These are phyloP conservation scores for Lasiodiplodia gonubiensis DNA, from an alignment of 2,329 filamentous ascomycete genomes.

Conservation along the genomic window DNA sequence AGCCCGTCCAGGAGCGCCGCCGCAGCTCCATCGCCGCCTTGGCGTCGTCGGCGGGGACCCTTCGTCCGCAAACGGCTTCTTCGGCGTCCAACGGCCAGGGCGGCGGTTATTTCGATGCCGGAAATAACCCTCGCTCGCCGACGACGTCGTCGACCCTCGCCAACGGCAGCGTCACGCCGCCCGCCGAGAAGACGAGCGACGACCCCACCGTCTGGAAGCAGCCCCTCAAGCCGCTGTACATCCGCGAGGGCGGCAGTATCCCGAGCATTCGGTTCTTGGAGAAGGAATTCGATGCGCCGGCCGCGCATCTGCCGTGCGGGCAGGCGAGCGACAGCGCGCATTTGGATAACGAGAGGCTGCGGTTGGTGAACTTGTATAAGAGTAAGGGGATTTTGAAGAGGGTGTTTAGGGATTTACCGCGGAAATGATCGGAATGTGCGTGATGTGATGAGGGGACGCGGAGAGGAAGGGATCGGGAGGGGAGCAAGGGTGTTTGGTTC, in stretches of 20 bases:
- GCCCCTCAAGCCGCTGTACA: constrained; percentile 75
- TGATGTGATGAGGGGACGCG: not conserved
- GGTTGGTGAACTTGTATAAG: constrained; percentile 86
- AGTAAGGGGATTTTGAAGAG: constrained; percentile 88
- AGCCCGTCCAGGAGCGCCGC: constrained; percentile 54
- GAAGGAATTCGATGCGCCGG: constrained; percentile 89
- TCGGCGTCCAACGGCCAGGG: not conserved
- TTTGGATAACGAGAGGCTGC: constrained; percentile 91
- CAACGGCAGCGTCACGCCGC: constrained; percentile 46
- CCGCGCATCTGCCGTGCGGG: constrained; percentile 90
- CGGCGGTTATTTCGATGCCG: constrained; percentile 14
- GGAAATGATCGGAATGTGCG: constrained; percentile 34
- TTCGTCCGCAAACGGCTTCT: constrained; percentile 30
- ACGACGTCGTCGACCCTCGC: constrained; percentile 60
- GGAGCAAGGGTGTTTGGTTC: not conserved
- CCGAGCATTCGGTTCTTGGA: constrained; percentile 93
- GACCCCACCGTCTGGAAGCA: constrained; percentile 36
- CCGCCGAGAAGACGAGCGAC: constrained; percentile 33
- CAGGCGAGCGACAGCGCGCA: constrained; percentile 94
- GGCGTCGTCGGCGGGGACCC: not conserved
- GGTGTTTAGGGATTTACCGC: constrained; percentile 74
- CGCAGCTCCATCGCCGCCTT: constrained; percentile 33
- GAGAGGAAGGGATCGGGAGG: no score
- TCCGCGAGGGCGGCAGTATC: constrained; percentile 93
- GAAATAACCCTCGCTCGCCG: constrained; percentile 45